Evolutionary conservation across 805 yeast species (phyloP).

Genomic region (Kazachstania africana): DNA sequence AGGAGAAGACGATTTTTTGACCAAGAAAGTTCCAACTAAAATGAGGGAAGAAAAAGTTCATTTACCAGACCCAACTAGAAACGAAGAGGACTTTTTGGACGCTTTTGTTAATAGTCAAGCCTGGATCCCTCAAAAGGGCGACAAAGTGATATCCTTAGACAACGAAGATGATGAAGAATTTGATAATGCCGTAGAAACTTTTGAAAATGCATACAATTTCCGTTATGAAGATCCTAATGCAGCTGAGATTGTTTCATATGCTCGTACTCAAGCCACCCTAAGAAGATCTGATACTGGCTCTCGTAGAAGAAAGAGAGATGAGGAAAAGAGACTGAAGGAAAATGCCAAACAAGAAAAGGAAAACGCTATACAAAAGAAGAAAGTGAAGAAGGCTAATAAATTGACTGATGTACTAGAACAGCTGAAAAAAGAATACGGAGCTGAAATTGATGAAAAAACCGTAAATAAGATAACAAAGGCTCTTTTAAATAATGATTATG

Average conservation of each 20-base stretch:
- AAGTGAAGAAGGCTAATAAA: slow-evolving; percentile 63
- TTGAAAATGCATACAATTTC: slow-evolving; percentile 89
- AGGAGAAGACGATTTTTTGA: slow-evolving; percentile 38
- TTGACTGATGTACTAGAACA: slow-evolving; percentile 52
- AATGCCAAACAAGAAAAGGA: slow-evolving; percentile 44
- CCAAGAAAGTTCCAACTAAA: slow-evolving; percentile 39
- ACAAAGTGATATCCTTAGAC: slow-evolving; percentile 42
- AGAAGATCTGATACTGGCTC: slow-evolving; percentile 66
- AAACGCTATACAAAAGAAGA: slow-evolving; percentile 55
- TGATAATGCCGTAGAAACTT: slow-evolving; percentile 82
- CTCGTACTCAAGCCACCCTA: slow-evolving; percentile 86
- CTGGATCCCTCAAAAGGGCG: slow-evolving; percentile 74
- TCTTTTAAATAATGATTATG: slow-evolving; percentile 77
- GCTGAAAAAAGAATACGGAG: slow-evolving; percentile 32
- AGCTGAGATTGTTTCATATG: slow-evolving; percentile 86
- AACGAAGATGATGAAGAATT: slow-evolving; percentile 70
- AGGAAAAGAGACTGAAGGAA: slow-evolving; percentile 42
- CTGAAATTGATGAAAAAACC: slow-evolving; percentile 41
- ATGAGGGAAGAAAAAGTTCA: slow-evolving; percentile 20
- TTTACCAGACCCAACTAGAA: slow-evolving; percentile 55
- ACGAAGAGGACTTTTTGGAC: slow-evolving; percentile 59
- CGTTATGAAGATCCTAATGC: slow-evolving; percentile 87
- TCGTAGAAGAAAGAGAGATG: slow-evolving; percentile 75
- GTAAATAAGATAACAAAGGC: slow-evolving; percentile 61
- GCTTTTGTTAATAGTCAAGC: slow-evolving; percentile 70